Evolutionary conservation across 164 flowering plant genomes (phyloP), one percentile per base, ranked within the genome.

Genomic region (Magnolia kwangsiensis): DNA sequence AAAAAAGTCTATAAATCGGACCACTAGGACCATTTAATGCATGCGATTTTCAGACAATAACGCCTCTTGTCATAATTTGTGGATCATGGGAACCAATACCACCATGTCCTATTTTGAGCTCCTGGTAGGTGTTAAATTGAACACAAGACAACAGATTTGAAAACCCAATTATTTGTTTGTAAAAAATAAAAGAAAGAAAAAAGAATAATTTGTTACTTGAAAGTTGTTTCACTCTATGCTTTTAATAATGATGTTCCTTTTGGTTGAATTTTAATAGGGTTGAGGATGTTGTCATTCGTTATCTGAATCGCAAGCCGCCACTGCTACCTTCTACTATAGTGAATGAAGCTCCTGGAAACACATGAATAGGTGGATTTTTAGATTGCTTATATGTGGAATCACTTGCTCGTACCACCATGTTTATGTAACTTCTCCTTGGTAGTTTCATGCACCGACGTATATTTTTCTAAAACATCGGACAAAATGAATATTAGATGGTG

Each of bases 271-370:
- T 23, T 66, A 49, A 50, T 75, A 95, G 97, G 98, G 88, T 89
- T 76, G 97, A 95, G 76, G 98, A 95, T 89, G 95, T 95, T 75
- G 93, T 93, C 45, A 86, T 90, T 72, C 96, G 91, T 8, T 95
- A 93, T 82, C 81, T 95, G 81, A 95, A 93, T 80, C 94, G 97
- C 81, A 92, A 90, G 83, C 82, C 95, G 74, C 61, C 61, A 8
- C 61, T 19, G 4, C 61, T 19, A 11, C 61, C 61, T 55, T 55
- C 61, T 55, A 82, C 87, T 74, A 84, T 76, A 68, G 92, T 88
- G 72, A 87, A 72, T 76, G 96, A 92, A 76, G 90, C 83, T 79
- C 87, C 89, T 68, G 91, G 92, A 79, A 83, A 87, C 83, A 86
- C 87, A 65, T 87, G 83, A 85, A 20, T 49, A 20, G 55, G 66